phyloP scores from a whole-genome alignment of 441 rosid species.

The Populus tomentosa region DNA sequence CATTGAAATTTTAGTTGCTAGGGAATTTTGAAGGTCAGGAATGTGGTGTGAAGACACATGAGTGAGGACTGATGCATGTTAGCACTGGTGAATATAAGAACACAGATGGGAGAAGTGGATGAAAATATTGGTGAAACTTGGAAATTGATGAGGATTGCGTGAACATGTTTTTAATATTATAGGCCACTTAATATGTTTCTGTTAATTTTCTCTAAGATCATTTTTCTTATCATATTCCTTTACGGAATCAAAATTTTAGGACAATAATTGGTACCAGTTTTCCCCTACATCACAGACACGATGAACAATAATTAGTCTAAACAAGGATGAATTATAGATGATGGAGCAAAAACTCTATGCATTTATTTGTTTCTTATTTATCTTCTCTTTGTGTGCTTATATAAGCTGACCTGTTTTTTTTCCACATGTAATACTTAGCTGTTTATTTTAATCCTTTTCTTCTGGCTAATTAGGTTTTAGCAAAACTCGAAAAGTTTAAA shows the following conservation, averaged over 20 bases:
- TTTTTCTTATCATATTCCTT: too few species aligned
- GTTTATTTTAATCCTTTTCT: not conserved
- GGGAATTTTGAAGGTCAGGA: not conserved
- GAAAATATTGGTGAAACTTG: not conserved
- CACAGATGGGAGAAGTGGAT: not conserved
- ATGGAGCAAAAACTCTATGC: not conserved
- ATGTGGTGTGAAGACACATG: too few species aligned
- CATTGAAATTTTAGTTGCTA: not conserved
- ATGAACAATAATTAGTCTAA: not conserved
- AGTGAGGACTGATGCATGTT: too few species aligned
- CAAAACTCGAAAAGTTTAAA: constrained; percentile 72
- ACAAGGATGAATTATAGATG: not conserved
- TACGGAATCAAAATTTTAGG: not conserved
- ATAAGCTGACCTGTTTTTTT: not conserved
- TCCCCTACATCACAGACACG: not conserved
- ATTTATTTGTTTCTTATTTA: not conserved
- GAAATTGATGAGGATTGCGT: not conserved
- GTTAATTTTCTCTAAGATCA: too few species aligned
- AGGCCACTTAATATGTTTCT: too few species aligned
- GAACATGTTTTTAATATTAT: not conserved
- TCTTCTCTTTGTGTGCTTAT: not conserved
- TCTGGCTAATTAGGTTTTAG: constrained; percentile 50
- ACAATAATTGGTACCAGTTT: not conserved
- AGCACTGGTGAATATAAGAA: too few species aligned
- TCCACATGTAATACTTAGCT: not conserved